Evolutionary conservation across 305 asterid genomes (phyloP).

Genomic region (Fraxinus nigra): DNA sequence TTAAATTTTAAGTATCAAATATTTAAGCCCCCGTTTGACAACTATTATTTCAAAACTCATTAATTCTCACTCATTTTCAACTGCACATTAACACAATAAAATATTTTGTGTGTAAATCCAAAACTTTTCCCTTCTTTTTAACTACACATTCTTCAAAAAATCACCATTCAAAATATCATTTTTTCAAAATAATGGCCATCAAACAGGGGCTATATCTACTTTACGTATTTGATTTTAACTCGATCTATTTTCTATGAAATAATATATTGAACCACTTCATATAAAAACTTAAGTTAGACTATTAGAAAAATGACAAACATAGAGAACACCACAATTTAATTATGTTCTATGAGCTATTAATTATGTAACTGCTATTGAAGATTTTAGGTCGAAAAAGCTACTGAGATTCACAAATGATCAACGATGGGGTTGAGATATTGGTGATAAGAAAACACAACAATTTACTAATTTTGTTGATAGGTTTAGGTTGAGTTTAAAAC

Average conservation of each 20-base stretch:
- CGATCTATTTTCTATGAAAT: background rate
- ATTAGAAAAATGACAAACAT: background rate
- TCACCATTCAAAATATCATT: too few species aligned
- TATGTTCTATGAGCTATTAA: too few species aligned
- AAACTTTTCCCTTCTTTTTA: too few species aligned
- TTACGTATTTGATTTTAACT: background rate
- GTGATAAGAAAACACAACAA: background rate
- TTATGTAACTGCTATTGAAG: too few species aligned
- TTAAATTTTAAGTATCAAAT: constrained; percentile 17
- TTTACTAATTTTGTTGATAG: background rate
- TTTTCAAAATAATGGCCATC: too few species aligned
- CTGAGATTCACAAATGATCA: background rate
- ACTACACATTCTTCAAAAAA: too few species aligned
- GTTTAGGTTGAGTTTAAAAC: constrained; percentile 13
- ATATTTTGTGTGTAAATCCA: too few species aligned
- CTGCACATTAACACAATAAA: too few species aligned
- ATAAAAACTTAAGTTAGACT: background rate
- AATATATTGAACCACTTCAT: background rate
- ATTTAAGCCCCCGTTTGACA: background rate
- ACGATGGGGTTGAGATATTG: background rate
- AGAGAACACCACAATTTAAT: background rate
- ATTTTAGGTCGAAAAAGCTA: background rate
- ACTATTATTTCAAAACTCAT: too few species aligned
- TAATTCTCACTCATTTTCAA: too few species aligned
- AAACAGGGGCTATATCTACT: too few species aligned